A percentile compares a stretch with the other conserved stretches of the same genome.
phyloP scores from a whole-genome alignment of 1,139 yeast species.

The Geotrichum carabidarum region DNA sequence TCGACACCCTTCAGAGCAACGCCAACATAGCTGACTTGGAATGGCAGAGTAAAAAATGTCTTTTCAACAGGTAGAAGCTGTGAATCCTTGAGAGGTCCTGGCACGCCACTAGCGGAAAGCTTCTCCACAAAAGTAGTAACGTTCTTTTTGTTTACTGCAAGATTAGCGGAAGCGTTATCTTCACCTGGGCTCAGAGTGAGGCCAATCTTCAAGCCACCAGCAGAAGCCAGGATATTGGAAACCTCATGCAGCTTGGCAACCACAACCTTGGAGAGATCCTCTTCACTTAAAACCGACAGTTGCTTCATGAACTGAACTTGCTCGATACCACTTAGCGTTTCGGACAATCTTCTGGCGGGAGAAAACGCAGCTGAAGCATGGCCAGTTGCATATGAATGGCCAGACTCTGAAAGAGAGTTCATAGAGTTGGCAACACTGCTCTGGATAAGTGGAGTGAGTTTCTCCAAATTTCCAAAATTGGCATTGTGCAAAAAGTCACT shows the following conservation, averaged over 20 bases:
- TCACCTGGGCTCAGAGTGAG: constrained; percentile 27
- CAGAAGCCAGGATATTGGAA: constrained; percentile 35
- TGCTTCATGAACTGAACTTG: constrained; percentile 69
- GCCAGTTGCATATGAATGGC: constrained; percentile 77
- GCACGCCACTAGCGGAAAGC: constrained; percentile 14
- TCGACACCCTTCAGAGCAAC: constrained; percentile 62
- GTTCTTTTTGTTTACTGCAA: constrained; percentile 14
- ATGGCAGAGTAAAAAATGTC: constrained; percentile 67
- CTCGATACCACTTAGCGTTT: constrained; percentile 63
- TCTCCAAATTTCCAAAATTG: constrained; percentile 62
- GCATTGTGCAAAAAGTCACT: constrained; percentile 63
- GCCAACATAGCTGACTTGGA: constrained; percentile 83
- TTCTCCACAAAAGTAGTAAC: constrained; percentile 22
- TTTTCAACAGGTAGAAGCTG: constrained; percentile 25
- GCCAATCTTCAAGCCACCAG: constrained; percentile 26
- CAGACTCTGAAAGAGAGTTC: constrained; percentile 75
- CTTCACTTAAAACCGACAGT: constrained; percentile 56
- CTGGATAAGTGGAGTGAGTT: constrained; percentile 67
- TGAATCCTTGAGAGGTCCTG: constrained; percentile 14
- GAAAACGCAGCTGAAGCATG: constrained; percentile 64
- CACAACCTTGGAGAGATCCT: constrained; percentile 47
- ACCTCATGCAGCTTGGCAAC: constrained; percentile 62
- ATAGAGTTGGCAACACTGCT: constrained; percentile 73
- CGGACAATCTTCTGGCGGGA: constrained; percentile 55
- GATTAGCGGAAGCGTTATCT: constrained; percentile 14